phyloP scores from a whole-genome alignment of 108 stramenopile genomes.

The Cylindrotheca closterium region DNA sequence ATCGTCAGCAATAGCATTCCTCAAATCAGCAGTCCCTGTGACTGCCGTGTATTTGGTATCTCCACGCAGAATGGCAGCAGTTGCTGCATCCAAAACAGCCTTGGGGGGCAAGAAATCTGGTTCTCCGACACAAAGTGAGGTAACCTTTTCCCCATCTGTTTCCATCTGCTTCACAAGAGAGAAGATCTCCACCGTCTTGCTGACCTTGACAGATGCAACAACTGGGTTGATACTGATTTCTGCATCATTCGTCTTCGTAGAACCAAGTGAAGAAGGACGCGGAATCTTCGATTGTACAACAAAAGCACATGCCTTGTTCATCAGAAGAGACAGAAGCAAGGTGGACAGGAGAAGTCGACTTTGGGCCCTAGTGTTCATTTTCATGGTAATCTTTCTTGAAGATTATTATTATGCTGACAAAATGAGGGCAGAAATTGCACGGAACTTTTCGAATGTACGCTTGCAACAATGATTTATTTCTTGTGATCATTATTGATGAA shows the following conservation, averaged over 20 bases:
- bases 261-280: neutral
- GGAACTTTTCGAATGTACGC: too few species aligned
- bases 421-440: too few species aligned
- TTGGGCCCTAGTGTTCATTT: too few species aligned
- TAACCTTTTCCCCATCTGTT: constrained; percentile 75
- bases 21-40: constrained; percentile 81
- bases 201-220: constrained; percentile 62
- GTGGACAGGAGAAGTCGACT: too few species aligned
- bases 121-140: constrained; percentile 96
- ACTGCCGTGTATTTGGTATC: constrained; percentile 94
- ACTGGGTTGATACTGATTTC: constrained; percentile 50
- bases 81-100: constrained; percentile 84
- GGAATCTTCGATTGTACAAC: neutral
- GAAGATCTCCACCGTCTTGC: constrained; percentile 86
- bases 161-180: constrained; percentile 82
- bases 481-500: too few species aligned
- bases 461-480: too few species aligned
- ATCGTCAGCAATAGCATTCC: constrained; percentile 88
- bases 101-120: constrained; percentile 93
- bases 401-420: too few species aligned
- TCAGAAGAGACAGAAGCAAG: too few species aligned
- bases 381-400: too few species aligned
- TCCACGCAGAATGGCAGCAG: constrained; percentile 59
- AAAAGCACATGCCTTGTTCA: too few species aligned
- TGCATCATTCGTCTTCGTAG: neutral